Percentiles rank a stretch among this genome's conserved stretches.
Conservation (phyloP, 768 basidiomycete genomes). For the Suillus subaureus region DNA sequence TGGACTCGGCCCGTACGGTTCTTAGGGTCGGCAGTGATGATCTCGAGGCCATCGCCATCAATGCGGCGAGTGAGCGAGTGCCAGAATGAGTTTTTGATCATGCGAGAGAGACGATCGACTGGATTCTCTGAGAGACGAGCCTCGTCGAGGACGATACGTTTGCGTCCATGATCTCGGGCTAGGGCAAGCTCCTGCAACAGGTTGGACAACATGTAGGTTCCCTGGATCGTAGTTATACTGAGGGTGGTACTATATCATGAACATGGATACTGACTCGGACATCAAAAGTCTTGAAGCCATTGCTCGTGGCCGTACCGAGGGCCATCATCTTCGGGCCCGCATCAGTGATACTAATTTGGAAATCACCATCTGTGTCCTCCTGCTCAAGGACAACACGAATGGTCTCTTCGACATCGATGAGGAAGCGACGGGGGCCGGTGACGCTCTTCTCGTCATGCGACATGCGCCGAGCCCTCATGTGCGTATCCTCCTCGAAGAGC, state of each 20-base stretch:
- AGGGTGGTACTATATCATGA: conserved; percentile 7
- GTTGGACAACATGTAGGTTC: conserved; percentile 99
- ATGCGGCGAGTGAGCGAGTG: conserved; percentile 95
- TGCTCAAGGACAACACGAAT: conserved; percentile 95
- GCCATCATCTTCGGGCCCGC: conserved; percentile 97
- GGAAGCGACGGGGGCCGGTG: conserved; percentile 81
- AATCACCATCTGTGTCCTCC: conserved; percentile 96
- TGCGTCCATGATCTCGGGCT: conserved; percentile 91
- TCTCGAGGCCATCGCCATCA: conserved; percentile 95
- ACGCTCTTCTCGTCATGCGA: conserved; percentile 92
- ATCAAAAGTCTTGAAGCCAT: conserved; percentile 98
- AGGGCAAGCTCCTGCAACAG: conserved; percentile 98
- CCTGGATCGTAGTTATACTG: conserved; percentile 47
- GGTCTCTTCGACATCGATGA: conserved; percentile 98
- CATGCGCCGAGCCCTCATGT: conserved; percentile 73
- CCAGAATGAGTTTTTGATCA: conserved; percentile 99
- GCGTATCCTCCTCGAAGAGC: conserved; percentile 77
- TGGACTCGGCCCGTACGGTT: conserved; percentile 90
- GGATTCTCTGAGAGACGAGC: conserved; percentile 97
- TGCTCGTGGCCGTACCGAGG: conserved; percentile 94
- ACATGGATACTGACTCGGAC: conserved; percentile 63
- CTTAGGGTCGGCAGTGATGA: conserved; percentile 97
- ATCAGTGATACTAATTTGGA: conserved; percentile 95
- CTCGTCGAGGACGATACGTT: conserved; percentile 98
- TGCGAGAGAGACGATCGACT: conserved; percentile 92